These are phyloP conservation scores for Pseudozyma thailandica DNA, from an alignment of 1,284 basidiomycete species.

Conservation along the genomic window DNA sequence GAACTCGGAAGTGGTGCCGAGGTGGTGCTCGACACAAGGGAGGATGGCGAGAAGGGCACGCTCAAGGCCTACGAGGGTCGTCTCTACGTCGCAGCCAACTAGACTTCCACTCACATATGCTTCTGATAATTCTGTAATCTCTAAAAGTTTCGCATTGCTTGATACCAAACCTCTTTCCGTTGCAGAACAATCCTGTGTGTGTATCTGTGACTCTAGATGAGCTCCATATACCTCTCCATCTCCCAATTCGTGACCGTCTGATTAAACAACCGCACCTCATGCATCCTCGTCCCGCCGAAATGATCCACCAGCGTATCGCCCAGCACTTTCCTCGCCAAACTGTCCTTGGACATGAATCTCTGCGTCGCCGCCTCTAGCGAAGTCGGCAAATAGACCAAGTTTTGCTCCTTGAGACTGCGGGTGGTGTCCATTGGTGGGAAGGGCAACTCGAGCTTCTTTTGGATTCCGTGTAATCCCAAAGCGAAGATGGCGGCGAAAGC, in stretches of 20 bases:
- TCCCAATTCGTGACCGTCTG: constrained; percentile 93
- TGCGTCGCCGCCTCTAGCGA: constrained; percentile 82
- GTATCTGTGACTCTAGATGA: constrained; percentile 15
- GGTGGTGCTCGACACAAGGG: constrained; percentile 22
- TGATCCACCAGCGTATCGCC: constrained; percentile 92
- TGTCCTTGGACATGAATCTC: constrained; percentile 80
- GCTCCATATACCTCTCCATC: constrained; percentile 73
- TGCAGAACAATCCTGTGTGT: neutral
- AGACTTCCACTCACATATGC: neutral
- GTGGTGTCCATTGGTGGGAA: constrained; percentile 76
- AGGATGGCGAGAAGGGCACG: constrained; percentile 15
- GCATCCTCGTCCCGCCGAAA: constrained; percentile 87
- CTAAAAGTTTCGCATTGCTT: no score
- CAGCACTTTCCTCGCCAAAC: constrained; percentile 85
- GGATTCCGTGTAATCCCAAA: constrained; percentile 86
- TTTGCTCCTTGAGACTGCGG: constrained; percentile 17
- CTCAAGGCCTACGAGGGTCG: constrained; percentile 37
- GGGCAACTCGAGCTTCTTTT: constrained; percentile 77
- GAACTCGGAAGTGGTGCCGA: constrained; percentile 16
- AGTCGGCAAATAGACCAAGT: constrained; percentile 71
- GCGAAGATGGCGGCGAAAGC: constrained; percentile 86
- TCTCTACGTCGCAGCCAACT: constrained; percentile 30
- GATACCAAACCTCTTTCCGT: neutral
- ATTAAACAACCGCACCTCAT: constrained; percentile 86
- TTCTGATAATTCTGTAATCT: no score